Base-by-base conservation (phyloP, 345 rosid species). In the Raphanus raphanistrum region DNA sequence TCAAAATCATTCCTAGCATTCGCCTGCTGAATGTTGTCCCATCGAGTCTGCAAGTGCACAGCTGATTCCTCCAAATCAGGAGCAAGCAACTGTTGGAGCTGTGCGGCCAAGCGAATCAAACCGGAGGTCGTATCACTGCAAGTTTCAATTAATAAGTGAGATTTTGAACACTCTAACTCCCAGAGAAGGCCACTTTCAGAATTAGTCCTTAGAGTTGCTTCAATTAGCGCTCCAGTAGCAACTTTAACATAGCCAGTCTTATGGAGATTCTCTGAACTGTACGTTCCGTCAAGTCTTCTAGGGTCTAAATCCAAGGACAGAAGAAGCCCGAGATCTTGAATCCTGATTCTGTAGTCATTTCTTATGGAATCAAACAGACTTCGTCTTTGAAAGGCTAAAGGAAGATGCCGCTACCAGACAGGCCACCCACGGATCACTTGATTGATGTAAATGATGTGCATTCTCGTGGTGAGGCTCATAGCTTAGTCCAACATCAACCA, bases 341-440 rank as follows among this genome's bases (percentile, higher is more conserved):
- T 84, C 81, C 86, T 84, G 68, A 95, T 85, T 76, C 75, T 84
- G 81, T 86, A 87, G 68, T 86, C 88, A 74, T 71, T 87, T 33
- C 83, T 83, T 16, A 48, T 11, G 71, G 86, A 82, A 74, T 84
- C 87, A 66, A 61, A 83, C 32, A 74, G 50, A 55, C 80, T 60
- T 60, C 75, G 80, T 72, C 63, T 80, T 90, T 35, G 90, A 86
- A 70, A 95, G 82, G 71, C 78, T 76, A 41, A 91, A 83, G 62
- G 93, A 89, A 84, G 99, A 92, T 59, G 96, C 98, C 59, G 97
- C 99, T 76, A 95, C 70, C 63, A 95, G 78, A 82, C 98, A 90
- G 65, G 90, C 88, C 75, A 92, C 86, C 87, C 66, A 78, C 6
- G 76, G 72, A 81, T 77, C 85, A 63, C 76, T 68, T 13, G 67